phyloP scores from a whole-genome alignment of 495 filamentous ascomycete species.

The Xylaria longipes region DNA sequence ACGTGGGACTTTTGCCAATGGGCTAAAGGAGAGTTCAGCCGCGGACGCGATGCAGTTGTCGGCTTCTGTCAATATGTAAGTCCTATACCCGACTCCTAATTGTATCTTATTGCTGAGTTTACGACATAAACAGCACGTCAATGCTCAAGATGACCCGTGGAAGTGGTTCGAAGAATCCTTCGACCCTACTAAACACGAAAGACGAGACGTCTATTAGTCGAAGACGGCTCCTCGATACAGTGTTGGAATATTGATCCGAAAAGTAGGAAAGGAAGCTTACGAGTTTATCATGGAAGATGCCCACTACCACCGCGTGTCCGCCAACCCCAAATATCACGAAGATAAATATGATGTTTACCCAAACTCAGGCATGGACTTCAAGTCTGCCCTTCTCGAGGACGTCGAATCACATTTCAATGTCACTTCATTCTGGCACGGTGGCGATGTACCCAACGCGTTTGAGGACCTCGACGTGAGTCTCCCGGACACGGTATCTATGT shows the following conservation, averaged over 20 bases:
- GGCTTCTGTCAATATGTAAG: slow-evolving; percentile 14
- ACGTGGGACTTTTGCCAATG: slow-evolving; percentile 9
- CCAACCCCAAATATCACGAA: not conserved
- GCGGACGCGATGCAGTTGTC: not conserved
- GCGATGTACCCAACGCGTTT: slow-evolving; percentile 3
- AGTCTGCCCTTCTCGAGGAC: slow-evolving; percentile 7
- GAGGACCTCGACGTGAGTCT: not conserved
- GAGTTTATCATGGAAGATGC: slow-evolving; percentile 15
- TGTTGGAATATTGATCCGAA: slow-evolving; percentile 11
- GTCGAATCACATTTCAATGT: not conserved
- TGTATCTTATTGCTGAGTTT: not conserved
- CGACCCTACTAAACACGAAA: not conserved
- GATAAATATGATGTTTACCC: not conserved
- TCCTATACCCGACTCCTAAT: not conserved
- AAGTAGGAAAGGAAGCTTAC: not conserved
- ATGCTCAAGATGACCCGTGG: not conserved
- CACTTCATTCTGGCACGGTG: slow-evolving; percentile 4
- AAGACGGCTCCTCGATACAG: slow-evolving; percentile 8
- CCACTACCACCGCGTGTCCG: not conserved
- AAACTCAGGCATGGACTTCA: slow-evolving; percentile 12
- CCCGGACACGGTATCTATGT: not conserved
- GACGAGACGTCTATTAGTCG: slow-evolving; percentile 20
- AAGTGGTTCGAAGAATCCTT: slow-evolving; percentile 1
- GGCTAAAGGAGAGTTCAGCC: slow-evolving; percentile 1
- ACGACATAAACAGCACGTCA: not conserved